Evolutionary conservation across 148 eudicot genomes (phyloP).

Genomic region (Persicaria maculosa): DNA sequence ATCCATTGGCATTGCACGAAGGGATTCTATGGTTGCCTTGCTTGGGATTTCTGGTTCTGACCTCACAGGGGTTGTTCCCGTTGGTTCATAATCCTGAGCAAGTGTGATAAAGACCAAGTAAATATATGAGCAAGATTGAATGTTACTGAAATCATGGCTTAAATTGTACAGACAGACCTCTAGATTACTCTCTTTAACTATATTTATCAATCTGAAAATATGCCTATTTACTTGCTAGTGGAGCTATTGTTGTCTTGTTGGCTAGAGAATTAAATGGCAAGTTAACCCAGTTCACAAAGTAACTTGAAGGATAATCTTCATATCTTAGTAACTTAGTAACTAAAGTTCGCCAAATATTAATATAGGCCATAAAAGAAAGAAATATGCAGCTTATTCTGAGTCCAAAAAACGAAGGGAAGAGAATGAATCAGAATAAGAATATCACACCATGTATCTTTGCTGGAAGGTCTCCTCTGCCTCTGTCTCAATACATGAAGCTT

Average conservation of each 20-base stretch:
- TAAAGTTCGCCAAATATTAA: not conserved
- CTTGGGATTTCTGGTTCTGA: slow-evolving; percentile 74
- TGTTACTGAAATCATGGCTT: not conserved
- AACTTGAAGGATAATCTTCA: not conserved
- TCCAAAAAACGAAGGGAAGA: not conserved
- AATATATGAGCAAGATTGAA: not conserved
- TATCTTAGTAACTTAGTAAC: not conserved
- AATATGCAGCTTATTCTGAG: not conserved
- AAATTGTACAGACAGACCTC: not conserved
- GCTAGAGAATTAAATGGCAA: too few species aligned
- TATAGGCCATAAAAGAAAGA: too few species aligned
- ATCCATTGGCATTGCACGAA: slow-evolving; percentile 81
- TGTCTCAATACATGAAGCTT: slow-evolving; percentile 49
- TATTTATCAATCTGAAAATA: too few species aligned
- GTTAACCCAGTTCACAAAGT: too few species aligned
- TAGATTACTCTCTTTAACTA: too few species aligned
- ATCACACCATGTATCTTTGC: slow-evolving; percentile 65
- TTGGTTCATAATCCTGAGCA: slow-evolving; percentile 81
- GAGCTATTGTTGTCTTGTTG: too few species aligned
- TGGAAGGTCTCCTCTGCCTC: slow-evolving; percentile 63
- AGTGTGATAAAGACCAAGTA: not conserved
- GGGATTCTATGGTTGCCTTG: slow-evolving; percentile 74
- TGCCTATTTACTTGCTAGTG: too few species aligned
- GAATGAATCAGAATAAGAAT: not conserved
- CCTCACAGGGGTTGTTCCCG: slow-evolving; percentile 70